Conservation (phyloP, 495 filamentous ascomycete genomes). For the Daldinia grandis region DNA sequence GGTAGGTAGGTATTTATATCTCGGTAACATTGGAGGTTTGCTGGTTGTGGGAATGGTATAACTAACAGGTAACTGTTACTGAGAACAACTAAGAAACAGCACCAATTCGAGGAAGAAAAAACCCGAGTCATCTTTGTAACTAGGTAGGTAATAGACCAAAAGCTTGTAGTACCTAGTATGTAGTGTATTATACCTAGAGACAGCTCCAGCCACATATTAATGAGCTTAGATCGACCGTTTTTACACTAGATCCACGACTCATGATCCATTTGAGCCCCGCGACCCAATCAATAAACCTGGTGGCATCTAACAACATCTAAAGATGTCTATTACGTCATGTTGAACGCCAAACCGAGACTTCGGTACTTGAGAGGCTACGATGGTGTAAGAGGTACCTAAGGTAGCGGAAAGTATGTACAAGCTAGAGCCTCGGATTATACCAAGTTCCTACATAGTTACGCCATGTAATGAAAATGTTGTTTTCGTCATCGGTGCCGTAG, state of each 20-base stretch:
- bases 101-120: background rate
- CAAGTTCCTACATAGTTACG: constrained; percentile 18
- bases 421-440: constrained; percentile 22
- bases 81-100: background rate
- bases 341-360: constrained; percentile 20
- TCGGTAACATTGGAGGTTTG: background rate
- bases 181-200: too few species aligned
- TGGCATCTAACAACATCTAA: constrained; percentile 30
- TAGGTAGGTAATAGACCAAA: background rate
- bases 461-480: constrained; percentile 15
- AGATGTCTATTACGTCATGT: constrained; percentile 41
- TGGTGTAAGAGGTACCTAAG: background rate
- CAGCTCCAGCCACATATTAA: constrained; percentile 30
- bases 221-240: background rate
- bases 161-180: too few species aligned
- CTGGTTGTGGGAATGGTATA: background rate
- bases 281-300: constrained; percentile 18
- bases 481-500: constrained; percentile 40
- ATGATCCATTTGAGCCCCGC: constrained; percentile 21
- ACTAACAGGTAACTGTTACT: too few species aligned
- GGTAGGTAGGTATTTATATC: background rate
- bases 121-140: background rate
- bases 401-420: constrained; percentile 4
- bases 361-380: constrained; percentile 12
- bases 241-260: constrained; percentile 27